Percentiles rank a stretch among this genome's conserved stretches.
Conservation (phyloP, 2,329 filamentous ascomycete species). For the Colletotrichum scovillei region DNA sequence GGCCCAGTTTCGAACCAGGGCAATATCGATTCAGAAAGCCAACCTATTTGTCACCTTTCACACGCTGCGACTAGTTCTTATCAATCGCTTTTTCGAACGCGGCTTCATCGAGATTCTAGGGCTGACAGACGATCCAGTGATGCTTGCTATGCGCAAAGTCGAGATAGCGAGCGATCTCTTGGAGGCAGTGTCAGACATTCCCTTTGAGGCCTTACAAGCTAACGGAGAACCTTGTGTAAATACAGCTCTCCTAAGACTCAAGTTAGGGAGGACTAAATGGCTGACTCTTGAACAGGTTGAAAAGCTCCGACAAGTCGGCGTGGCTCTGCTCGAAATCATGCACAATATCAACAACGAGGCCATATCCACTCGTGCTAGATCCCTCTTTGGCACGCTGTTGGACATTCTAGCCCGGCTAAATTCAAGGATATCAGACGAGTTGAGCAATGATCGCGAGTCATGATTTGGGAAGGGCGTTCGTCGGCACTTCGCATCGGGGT, state of each 20-base stretch:
- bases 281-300: conserved; percentile 45
- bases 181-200: conserved; percentile 51
- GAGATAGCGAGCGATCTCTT: conserved; percentile 57
- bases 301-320: conserved; percentile 52
- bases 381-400: conserved; percentile 52
- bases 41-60: conserved; percentile 54
- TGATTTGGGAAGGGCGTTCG: not conserved
- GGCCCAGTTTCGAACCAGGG: not conserved
- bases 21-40: conserved; percentile 50
- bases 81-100: not conserved
- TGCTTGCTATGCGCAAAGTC: conserved; percentile 44
- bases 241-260: not conserved
- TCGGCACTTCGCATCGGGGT: not conserved
- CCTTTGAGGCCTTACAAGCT: conserved; percentile 54
- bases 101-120: conserved; percentile 10
- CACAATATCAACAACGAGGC: conserved; percentile 51
- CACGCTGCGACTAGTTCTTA: conserved; percentile 54
- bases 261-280: not conserved
- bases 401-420: conserved; percentile 54
- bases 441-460: conserved; percentile 38
- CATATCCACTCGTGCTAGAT: conserved; percentile 49
- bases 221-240: conserved; percentile 53
- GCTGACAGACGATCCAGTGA: conserved; percentile 3
- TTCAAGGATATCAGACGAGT: conserved; percentile 55
- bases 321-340: conserved; percentile 51